phyloP scores from a whole-genome alignment of 2,329 filamentous ascomycete genomes.

The Exserohilum turcica region DNA sequence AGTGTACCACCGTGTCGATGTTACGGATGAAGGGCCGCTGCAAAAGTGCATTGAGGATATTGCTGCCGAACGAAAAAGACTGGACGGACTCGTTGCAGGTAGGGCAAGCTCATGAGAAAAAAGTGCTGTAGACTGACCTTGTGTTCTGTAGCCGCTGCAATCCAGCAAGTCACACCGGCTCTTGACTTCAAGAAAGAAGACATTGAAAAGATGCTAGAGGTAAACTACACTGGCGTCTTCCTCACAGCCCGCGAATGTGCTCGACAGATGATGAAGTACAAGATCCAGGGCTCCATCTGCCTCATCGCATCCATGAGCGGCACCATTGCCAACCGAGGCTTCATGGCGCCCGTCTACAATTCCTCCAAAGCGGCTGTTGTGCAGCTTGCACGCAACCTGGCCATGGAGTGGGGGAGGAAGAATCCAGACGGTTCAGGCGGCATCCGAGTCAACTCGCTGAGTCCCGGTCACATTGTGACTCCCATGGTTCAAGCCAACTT shows the following conservation, averaged over 20 bases:
- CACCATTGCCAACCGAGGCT: constrained; percentile 64
- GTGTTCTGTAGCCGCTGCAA: constrained; percentile 61
- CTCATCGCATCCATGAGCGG: constrained; percentile 68
- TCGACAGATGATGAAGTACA: constrained; percentile 65
- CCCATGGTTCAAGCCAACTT: constrained; percentile 84
- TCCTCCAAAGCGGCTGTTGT: constrained; percentile 75
- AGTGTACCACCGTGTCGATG: constrained; percentile 78
- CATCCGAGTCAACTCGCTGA: constrained; percentile 79
- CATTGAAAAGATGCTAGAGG: constrained; percentile 62
- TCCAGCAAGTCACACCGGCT: constrained; percentile 80
- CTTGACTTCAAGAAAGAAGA: constrained; percentile 72
- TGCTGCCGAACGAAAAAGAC: constrained; percentile 67
- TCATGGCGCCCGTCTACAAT: constrained; percentile 71
- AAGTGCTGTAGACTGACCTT: neutral
- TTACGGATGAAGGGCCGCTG: constrained; percentile 70
- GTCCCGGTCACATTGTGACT: constrained; percentile 77
- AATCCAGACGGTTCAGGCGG: constrained; percentile 59
- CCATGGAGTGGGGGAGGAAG: constrained; percentile 65
- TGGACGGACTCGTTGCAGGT: constrained; percentile 76
- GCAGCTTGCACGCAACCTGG: constrained; percentile 71
- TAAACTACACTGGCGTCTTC: constrained; percentile 65
- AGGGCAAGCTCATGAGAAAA: neutral
- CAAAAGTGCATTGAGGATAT: constrained; percentile 71
- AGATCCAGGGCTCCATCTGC: constrained; percentile 61
- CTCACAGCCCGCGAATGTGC: constrained; percentile 65